Percentiles rank a stretch among this genome's conserved stretches.
Evolutionary conservation across 257 asterid genomes (phyloP).

Genomic region (Euphrasia confusa): DNA sequence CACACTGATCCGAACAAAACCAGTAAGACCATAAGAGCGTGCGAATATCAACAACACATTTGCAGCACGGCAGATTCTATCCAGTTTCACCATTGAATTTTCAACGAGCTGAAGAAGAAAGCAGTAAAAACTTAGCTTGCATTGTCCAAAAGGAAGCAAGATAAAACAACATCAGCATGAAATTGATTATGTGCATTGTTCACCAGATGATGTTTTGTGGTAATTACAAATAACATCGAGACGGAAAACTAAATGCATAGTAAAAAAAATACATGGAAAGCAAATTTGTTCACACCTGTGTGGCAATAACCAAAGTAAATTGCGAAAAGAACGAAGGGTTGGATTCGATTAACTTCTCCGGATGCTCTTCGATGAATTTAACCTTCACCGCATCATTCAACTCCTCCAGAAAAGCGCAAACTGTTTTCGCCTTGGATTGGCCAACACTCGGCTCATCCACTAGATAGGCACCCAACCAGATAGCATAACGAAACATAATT

Average conservation of each 20-base stretch:
- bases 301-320: slow-evolving; percentile 79
- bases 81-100: slow-evolving; percentile 83
- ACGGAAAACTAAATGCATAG: background rate
- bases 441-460: slow-evolving; percentile 90
- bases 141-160: background rate
- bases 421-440: slow-evolving; percentile 88
- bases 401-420: slow-evolving; percentile 87
- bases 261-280: slow-evolving; percentile 1
- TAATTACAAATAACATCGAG: background rate
- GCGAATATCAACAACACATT: slow-evolving; percentile 78
- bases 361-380: slow-evolving; percentile 80
- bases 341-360: slow-evolving; percentile 64
- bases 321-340: slow-evolving; percentile 85
- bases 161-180: background rate
- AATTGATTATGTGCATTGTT: background rate
- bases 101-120: slow-evolving; percentile 65
- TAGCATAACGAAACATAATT: slow-evolving; percentile 14
- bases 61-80: slow-evolving; percentile 79
- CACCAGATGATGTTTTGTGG: background rate
- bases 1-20: slow-evolving; percentile 81
- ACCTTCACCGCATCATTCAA: slow-evolving; percentile 95
- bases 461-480: slow-evolving; percentile 31
- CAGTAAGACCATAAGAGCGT: slow-evolving; percentile 95
- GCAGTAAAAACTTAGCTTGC: slow-evolving; percentile 4
- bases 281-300: slow-evolving; percentile 50